Base-by-base conservation (phyloP, 2,329 filamentous ascomycete species). In the Penicillium hesseltinei region DNA sequence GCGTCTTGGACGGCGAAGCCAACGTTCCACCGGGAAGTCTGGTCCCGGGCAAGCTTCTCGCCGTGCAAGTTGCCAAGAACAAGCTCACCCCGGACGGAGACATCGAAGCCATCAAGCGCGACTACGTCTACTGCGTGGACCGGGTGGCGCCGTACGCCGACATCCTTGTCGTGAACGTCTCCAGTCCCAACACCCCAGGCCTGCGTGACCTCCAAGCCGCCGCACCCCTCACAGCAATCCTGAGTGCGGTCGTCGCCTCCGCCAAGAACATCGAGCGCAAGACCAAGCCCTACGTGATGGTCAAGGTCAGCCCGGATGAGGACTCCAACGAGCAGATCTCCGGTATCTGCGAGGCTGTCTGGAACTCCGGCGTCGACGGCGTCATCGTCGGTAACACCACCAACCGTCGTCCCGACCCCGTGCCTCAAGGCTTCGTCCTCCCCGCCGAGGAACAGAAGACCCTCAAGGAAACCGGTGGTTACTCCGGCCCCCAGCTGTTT, bases 331-430 rank as follows among this genome's bases (percentile, higher is more conserved):
- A 86, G 55, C 92, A 99, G 72, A 85, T 99, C 60, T 83, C 88
- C 42, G 94, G 92, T 9, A 96, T 99, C 55, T 93, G 91, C 59
- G 85, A 92, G 66, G 92, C 92, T 0, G 87, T 96, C 13, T 89
- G 86, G 80, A 81, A 81, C 64, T 91, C 90, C 59, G 92, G 92
- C 7, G 92, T 97, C 2, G 92, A 97, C 67, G 94, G 94, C 29
- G 86, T 99, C 36, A 97, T 99, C 61, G 93, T 99, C 4, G 94
- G 93, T 11, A 99, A 99, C 79, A 99, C 94, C 0, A 99, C 94
- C 3, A 96, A 94, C 77, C 84, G 88, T 63, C 83, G 94, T 43
- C 83, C 87, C 0, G 87, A 86, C 4, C 78, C 92, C 3, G 72
- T 93, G 0, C 88, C 92, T 0, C 77, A 82, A 25, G 87, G 88